Evolutionary conservation across 2,329 filamentous ascomycete genomes (phyloP), one percentile per base, ranked within the genome.

Genomic region (Colletotrichum sp.): DNA sequence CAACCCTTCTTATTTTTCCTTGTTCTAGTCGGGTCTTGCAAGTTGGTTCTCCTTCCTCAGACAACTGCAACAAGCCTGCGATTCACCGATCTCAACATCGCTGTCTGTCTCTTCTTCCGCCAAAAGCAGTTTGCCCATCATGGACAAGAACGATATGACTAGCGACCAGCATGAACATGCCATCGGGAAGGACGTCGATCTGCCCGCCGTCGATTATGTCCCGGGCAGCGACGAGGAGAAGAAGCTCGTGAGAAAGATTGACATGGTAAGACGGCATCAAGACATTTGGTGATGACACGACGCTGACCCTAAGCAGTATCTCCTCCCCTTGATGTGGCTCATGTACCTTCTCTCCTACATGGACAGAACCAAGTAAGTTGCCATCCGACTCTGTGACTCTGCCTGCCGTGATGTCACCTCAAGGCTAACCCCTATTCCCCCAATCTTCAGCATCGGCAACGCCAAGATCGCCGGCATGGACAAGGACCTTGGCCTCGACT

Each of bases 321-420:
- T 85, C 18, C 71, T 85, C 18, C 89, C 89, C 5, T 84, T 82
- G 89, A 76, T 95, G 92, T 86, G 92, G 84, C 24, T 87, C 80
- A 73, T 77, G 74, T 77, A 92, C 78, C 83, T 92, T 1, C 83
- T 93, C 4, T 90, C 89, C 78, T 93, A 92, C 79, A 86, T 93
- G 67, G 91, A 93, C 81, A 83, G 89, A 34, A 90, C 89, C 7
- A 92, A 92, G 80, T 81, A 69, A 75, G 78, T 67, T 55, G 34
- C 44, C 16, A 64, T 64, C 15, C 4, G 1, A 44, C 8, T 64
- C 8, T 39, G 21, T 18, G 16, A n/a, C 10, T 5, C 21, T 28
- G 15, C 15, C 15, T 64, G 21, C 9, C 16, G n/a, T 24, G 32
- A 21, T 34, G 62, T 52, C 6, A 21, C 44, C 44, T 52, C 44